Conservation (phyloP, 2,329 filamentous ascomycete genomes). For the Ramularia collo-cygni region DNA sequence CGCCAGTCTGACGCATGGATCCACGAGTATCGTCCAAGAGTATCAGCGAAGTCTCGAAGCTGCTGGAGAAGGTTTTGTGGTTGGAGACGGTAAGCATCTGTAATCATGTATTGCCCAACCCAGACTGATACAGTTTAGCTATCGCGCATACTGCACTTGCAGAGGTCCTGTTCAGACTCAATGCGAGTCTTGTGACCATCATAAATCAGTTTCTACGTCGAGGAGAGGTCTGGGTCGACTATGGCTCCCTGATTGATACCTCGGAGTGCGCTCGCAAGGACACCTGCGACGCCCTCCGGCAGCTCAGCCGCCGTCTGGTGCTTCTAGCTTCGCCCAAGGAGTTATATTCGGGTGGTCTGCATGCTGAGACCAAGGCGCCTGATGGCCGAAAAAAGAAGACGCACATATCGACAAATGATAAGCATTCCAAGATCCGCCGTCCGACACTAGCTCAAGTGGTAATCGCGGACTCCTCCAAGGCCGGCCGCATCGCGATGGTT, state of each 20-base stretch:
- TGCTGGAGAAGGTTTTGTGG: constrained; percentile 35
- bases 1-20: constrained; percentile 35
- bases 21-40: constrained; percentile 18
- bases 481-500: constrained; percentile 24
- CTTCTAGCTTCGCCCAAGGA: neutral
- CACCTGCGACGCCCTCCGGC: constrained; percentile 36
- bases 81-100: constrained; percentile 37
- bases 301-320: constrained; percentile 30
- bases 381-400: neutral
- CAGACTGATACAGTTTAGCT: constrained; percentile 25
- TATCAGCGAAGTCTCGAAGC: constrained; percentile 35
- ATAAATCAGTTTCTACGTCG: constrained; percentile 39
- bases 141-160: constrained; percentile 41
- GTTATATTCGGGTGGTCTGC: neutral
- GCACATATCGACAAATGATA: constrained; percentile 3
- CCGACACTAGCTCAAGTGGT: constrained; percentile 25
- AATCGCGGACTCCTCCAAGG: constrained; percentile 24
- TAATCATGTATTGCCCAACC: neutral
- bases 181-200: constrained; percentile 42
- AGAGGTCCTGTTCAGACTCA: constrained; percentile 40
- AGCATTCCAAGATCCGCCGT: constrained; percentile 13
- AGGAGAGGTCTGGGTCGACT: constrained; percentile 32
- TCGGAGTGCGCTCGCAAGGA: constrained; percentile 42
- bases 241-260: constrained; percentile 37
- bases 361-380: neutral